A percentile compares a stretch with the other conserved stretches of the same genome.
Conservation (phyloP, 768 basidiomycete species). For the Lentinula lateritia region DNA sequence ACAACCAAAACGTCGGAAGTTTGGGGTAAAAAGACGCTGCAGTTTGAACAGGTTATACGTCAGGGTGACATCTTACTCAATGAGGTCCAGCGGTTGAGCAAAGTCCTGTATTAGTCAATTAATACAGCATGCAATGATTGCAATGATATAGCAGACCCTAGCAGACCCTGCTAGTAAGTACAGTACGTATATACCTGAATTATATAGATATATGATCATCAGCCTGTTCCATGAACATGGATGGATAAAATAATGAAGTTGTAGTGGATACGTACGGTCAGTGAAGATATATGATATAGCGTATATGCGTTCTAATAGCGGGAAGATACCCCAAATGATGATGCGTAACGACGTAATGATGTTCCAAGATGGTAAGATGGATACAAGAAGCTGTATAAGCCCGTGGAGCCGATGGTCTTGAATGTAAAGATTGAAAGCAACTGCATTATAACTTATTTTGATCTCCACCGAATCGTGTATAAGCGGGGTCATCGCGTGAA, state of each 20-base stretch:
- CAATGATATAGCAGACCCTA: neutral
- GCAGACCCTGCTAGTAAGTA: too few relatives aligned
- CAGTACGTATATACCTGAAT: neutral
- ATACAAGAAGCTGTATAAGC: neutral
- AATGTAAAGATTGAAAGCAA: neutral
- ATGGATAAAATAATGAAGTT: neutral
- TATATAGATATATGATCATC: neutral
- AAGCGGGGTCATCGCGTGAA: slow-evolving; percentile 54
- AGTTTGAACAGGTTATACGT: slow-evolving; percentile 90
- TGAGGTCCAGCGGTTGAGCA: slow-evolving; percentile 82
- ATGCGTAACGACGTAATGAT: neutral
- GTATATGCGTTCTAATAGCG: neutral
- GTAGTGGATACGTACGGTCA: neutral
- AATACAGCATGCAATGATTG: neutral
- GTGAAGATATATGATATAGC: neutral
- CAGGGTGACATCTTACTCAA: slow-evolving; percentile 89
- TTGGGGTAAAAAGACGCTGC: slow-evolving; percentile 55
- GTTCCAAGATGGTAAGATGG: too few relatives aligned
- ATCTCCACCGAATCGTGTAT: slow-evolving; percentile 22
- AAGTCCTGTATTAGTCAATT: slow-evolving; percentile 60
- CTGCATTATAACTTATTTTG: slow-evolving; percentile 10
- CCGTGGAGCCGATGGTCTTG: neutral
- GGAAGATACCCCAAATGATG: neutral
- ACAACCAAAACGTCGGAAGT: slow-evolving; percentile 58
- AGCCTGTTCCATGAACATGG: neutral